phyloP scores from a whole-genome alignment of 257 asterid species.

The Petunia axillaris region DNA sequence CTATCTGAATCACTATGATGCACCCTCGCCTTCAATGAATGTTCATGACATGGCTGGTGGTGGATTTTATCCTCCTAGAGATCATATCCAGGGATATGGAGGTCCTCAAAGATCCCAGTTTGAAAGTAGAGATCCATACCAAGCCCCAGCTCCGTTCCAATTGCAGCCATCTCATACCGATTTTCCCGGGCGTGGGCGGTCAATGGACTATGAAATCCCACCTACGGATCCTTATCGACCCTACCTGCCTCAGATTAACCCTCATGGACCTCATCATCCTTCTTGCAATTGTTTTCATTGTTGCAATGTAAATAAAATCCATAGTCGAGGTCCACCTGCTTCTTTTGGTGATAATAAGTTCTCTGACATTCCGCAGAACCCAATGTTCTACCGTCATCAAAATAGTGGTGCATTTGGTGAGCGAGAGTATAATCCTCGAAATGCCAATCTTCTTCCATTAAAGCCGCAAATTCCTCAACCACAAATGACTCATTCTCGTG shows the following conservation, averaged over 20 bases:
- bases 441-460: conserved; percentile 36
- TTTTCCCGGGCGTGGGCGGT: conserved; percentile 51
- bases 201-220: conserved; percentile 41
- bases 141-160: conserved; percentile 38
- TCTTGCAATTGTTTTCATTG: conserved; percentile 81
- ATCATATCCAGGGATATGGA: conserved; percentile 43
- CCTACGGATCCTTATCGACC: conserved; percentile 50
- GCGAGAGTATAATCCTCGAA: conserved; percentile 40
- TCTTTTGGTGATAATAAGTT: conserved; percentile 41
- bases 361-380: conserved; percentile 40
- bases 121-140: conserved; percentile 49
- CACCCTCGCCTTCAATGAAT: conserved; percentile 44
- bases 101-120: conserved; percentile 51
- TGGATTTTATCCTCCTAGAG: conserved; percentile 56
- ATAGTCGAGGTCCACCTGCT: conserved; percentile 35
- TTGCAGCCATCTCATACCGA: conserved; percentile 41
- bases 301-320: conserved; percentile 44
- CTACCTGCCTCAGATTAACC: conserved; percentile 43
- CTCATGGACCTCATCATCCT: conserved; percentile 70
- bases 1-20: conserved; percentile 44
- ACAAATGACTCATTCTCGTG: conserved; percentile 59
- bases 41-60: conserved; percentile 52
- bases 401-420: conserved; percentile 40
- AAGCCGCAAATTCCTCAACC: conserved; percentile 44
- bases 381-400: conserved; percentile 38